Base-by-base conservation (phyloP, 108 stramenopile species). In the Nitzschia palea region DNA sequence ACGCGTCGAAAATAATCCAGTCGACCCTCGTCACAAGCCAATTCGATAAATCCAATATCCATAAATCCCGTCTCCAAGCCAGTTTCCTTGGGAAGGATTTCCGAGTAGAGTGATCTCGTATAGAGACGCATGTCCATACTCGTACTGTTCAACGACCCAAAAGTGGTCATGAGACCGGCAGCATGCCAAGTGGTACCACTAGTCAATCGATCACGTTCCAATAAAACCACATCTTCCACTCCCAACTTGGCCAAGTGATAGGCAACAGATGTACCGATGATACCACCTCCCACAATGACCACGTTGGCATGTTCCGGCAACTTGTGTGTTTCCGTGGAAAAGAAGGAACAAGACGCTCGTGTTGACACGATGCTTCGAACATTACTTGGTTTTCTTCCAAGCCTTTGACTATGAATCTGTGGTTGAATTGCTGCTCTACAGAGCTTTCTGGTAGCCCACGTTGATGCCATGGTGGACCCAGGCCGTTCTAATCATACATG, bases 131-230 rank as follows among this genome's bases (percentile, higher is more conserved):
- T 80, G 34, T 35, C 32, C 14, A 79, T 86, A 20, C 70, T 73
- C 3, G 79, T 75, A 5, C 27, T n/a, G 37, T 55, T 66, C 62
- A 83, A 27, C 8, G 56, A 66, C 23, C 85, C 85, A 71, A 83
- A 86, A 10, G 86, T 89, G 18, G 87, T 88, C 75, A 93, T 87
- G 28, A 93, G 60, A 9, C 88, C 87, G 12, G 91, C 91, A 5
- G 91, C 91, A 53, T 92, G 86, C 91, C 91, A 93, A 3, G 91
- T 93, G 31, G 91, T 93, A 6, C 91, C 91, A 42, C 67, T 51
- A 3, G 91, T 93, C 62, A 93, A 43, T 3, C 55, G 55, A 61
- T 84, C 52, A 33, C 70, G 67, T 67, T 93, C 91, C 61, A 87
- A 55, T 0, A 93, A 62, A 22, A 93, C n/a, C 10, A 87, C 78